These are phyloP conservation scores for Neurospora sp. DNA, from an alignment of 495 filamentous ascomycete genomes.

Conservation along the genomic window DNA sequence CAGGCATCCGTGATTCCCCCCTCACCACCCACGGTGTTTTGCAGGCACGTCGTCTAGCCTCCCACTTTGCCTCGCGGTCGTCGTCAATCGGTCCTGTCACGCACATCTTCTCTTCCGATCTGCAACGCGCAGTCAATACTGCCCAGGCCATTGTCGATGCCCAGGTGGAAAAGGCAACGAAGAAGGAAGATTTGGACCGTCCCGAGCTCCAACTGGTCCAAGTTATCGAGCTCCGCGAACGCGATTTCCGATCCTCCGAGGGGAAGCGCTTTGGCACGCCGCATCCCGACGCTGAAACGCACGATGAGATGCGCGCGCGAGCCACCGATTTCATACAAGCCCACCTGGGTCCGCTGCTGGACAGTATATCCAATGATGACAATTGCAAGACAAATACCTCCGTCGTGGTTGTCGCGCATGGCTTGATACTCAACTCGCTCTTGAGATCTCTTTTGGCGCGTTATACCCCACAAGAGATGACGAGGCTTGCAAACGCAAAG, in stretches of 20 bases:
- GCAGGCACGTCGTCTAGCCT: constrained; percentile 57
- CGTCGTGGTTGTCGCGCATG: constrained; percentile 68
- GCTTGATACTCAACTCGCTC: constrained; percentile 61
- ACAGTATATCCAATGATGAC: constrained; percentile 7
- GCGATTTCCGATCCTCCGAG: constrained; percentile 62
- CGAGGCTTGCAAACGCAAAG: neutral
- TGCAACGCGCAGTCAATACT: constrained; percentile 63
- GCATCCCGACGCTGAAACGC: constrained; percentile 39
- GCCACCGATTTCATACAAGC: constrained; percentile 51
- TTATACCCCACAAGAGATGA: constrained; percentile 12
- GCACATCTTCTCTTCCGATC: constrained; percentile 69
- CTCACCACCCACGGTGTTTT: constrained; percentile 75
- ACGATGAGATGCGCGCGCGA: constrained; percentile 53
- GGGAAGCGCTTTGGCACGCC: constrained; percentile 40
- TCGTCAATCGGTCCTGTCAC: constrained; percentile 35
- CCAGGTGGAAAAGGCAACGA: constrained; percentile 18
- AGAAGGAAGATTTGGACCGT: neutral
- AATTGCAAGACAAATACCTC: constrained; percentile 4
- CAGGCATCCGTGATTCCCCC: constrained; percentile 65
- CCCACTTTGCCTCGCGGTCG: constrained; percentile 41
- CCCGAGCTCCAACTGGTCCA: constrained; percentile 28
- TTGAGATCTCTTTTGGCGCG: constrained; percentile 48
- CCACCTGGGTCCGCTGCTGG: constrained; percentile 48
- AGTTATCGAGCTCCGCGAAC: constrained; percentile 52
- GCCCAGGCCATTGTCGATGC: constrained; percentile 52